Percentiles rank a stretch among this genome's conserved stretches.
These are phyloP conservation scores for Globomyces sp. DNA, from an alignment of 371 early-diverging fungal species.

Conservation along the genomic window DNA sequence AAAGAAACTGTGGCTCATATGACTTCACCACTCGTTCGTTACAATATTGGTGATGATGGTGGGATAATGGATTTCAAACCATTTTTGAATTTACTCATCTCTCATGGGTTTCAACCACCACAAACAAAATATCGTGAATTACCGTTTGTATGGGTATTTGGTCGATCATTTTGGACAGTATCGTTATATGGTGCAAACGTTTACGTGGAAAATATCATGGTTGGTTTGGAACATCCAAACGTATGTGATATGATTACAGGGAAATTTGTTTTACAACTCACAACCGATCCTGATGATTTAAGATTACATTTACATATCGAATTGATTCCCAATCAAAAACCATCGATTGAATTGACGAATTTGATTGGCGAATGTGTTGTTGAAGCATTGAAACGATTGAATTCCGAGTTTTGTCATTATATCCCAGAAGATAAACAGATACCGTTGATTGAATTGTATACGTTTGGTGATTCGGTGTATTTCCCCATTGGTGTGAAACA, in stretches of 20 bases:
- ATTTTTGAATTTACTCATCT: conserved; percentile 20
- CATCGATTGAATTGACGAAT: background rate
- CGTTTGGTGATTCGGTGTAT: conserved; percentile 20
- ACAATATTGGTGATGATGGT: conserved; percentile 33
- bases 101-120: background rate
- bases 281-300: conserved; percentile 12
- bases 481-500: conserved; percentile 25
- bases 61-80: conserved; percentile 25
- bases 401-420: conserved; percentile 23
- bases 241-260: conserved; percentile 28
- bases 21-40: conserved; percentile 24
- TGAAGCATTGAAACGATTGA: conserved; percentile 15
- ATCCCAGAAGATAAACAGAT: conserved; percentile 22
- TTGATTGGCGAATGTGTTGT: conserved; percentile 7
- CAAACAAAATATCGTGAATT: conserved; percentile 13
- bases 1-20: background rate
- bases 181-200: conserved; percentile 39
- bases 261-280: conserved; percentile 31
- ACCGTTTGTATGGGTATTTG: conserved; percentile 39
- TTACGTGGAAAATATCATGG: conserved; percentile 39
- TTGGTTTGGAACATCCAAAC: conserved; percentile 26
- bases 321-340: conserved; percentile 1
- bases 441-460: conserved; percentile 11
- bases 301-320: conserved; percentile 14
- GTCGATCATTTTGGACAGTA: conserved; percentile 33